Percentiles rank a stretch among this genome's conserved stretches.
Evolutionary conservation across 129 eudicot genomes (phyloP).

Genomic region (Mikania micrantha): DNA sequence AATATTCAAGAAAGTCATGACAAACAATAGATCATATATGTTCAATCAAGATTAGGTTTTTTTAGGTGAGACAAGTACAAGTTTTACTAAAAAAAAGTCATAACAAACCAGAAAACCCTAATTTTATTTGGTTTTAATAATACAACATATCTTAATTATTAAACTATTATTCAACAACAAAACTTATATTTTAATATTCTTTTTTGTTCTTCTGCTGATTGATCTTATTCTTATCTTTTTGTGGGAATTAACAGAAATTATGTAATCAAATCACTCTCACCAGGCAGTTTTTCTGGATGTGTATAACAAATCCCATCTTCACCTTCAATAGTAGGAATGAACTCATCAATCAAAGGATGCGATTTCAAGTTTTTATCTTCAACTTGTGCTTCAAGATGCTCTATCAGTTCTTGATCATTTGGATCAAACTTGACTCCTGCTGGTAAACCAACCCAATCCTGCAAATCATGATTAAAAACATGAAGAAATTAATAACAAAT

Average conservation of each 20-base stretch:
- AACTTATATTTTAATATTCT: neutral
- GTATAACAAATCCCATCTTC: slow-evolving; percentile 99
- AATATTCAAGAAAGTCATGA: neutral
- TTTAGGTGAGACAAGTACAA: slow-evolving; percentile 18
- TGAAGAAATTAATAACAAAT: neutral
- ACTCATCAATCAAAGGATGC: slow-evolving; percentile 93
- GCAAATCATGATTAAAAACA: slow-evolving; percentile 6
- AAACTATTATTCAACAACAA: slow-evolving; percentile 2
- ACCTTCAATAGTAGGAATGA: slow-evolving; percentile 94
- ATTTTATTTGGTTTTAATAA: neutral
- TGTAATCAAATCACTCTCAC: too few species aligned
- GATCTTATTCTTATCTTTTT: slow-evolving; percentile 1
- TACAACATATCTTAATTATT: slow-evolving; percentile 20
- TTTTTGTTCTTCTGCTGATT: too few species aligned
- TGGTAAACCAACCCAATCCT: slow-evolving; percentile 98
- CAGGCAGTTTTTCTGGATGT: slow-evolving; percentile 97
- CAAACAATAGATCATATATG: neutral
- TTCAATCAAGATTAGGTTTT: slow-evolving; percentile 14
- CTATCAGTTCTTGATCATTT: slow-evolving; percentile 92
- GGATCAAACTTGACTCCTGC: slow-evolving; percentile 99
- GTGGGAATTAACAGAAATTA: too few species aligned
- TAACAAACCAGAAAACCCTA: slow-evolving; percentile 30
- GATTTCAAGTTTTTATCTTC: slow-evolving; percentile 69
- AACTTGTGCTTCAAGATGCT: slow-evolving; percentile 91
- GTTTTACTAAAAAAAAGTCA: slow-evolving; percentile 8